These are phyloP conservation scores for Carpinus viminea DNA, from an alignment of 306 rosid species.

Conservation along the genomic window DNA sequence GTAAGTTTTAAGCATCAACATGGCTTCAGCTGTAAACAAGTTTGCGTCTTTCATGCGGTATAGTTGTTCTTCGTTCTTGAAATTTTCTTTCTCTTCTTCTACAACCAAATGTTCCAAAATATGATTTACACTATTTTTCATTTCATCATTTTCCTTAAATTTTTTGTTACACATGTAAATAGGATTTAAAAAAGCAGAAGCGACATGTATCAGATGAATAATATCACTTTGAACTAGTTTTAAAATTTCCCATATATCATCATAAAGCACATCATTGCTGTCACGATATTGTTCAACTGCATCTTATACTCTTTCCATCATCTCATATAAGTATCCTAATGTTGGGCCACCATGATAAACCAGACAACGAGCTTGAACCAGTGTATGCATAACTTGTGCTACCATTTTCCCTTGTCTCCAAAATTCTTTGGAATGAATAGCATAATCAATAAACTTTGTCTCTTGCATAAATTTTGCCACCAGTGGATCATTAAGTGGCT, in stretches of 20 bases:
- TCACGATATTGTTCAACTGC: background rate
- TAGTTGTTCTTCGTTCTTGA: background rate
- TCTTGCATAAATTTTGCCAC: background rate
- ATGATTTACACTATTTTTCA: background rate
- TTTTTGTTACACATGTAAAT: background rate
- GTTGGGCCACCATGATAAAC: background rate
- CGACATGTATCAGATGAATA: slow-evolving; percentile 3
- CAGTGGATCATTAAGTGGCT: background rate
- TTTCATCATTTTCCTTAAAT: background rate
- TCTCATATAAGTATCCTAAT: slow-evolving; percentile 4
- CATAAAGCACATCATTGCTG: background rate
- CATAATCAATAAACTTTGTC: background rate
- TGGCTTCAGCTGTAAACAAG: background rate
- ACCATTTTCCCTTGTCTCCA: background rate
- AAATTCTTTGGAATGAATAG: background rate
- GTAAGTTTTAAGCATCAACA: background rate
- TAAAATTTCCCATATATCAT: background rate
- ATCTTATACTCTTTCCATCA: background rate
- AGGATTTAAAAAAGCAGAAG: background rate
- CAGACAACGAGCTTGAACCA: background rate
- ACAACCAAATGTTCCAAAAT: background rate
- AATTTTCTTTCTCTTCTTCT: background rate
- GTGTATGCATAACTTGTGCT: background rate
- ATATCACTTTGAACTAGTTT: background rate
- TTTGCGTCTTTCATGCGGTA: background rate